Conservation (phyloP, 495 filamentous ascomycete genomes). For the Halenospora varia region DNA sequence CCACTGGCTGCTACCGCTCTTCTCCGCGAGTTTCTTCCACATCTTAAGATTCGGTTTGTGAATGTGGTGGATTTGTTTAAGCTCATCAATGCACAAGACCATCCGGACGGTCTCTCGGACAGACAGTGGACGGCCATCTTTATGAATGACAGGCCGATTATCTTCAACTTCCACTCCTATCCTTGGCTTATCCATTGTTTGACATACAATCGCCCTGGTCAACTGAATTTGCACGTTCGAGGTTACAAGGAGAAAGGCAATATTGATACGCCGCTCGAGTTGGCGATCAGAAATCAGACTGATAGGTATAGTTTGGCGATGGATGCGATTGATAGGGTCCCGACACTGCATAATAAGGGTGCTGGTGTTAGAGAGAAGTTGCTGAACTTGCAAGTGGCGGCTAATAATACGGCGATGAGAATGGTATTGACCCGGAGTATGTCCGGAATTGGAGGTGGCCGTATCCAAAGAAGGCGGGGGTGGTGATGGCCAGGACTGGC, state of each 20-base stretch:
- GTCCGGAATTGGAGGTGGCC: slow-evolving; percentile 64
- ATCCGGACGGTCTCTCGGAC: slow-evolving; percentile 64
- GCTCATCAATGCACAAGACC: slow-evolving; percentile 57
- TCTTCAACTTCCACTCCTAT: slow-evolving; percentile 79
- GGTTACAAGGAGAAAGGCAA: slow-evolving; percentile 76
- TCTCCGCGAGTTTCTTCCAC: slow-evolving; percentile 57
- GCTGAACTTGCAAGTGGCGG: slow-evolving; percentile 52
- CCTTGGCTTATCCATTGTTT: slow-evolving; percentile 71
- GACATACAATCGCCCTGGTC: slow-evolving; percentile 63
- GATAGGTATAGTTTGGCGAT: slow-evolving; percentile 70
- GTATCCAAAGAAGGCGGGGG: slow-evolving; percentile 28
- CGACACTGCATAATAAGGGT: slow-evolving; percentile 52
- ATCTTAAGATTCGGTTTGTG: slow-evolving; percentile 68
- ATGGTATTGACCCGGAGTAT: slow-evolving; percentile 60
- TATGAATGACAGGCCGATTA: slow-evolving; percentile 61
- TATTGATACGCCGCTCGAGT: slow-evolving; percentile 70
- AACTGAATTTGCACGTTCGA: slow-evolving; percentile 60
- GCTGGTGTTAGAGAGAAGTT: slow-evolving; percentile 54
- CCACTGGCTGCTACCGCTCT: slow-evolving; percentile 64
- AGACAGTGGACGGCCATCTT: slow-evolving; percentile 58
- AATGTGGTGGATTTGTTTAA: slow-evolving; percentile 75
- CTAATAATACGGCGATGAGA: slow-evolving; percentile 53
- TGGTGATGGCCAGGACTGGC: too few species aligned
- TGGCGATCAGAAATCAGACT: slow-evolving; percentile 67
- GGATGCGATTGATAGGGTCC: slow-evolving; percentile 63